These are phyloP conservation scores for Zopfochytrium polystomum DNA, from an alignment of 371 early-diverging fungal species.

Conservation along the genomic window DNA sequence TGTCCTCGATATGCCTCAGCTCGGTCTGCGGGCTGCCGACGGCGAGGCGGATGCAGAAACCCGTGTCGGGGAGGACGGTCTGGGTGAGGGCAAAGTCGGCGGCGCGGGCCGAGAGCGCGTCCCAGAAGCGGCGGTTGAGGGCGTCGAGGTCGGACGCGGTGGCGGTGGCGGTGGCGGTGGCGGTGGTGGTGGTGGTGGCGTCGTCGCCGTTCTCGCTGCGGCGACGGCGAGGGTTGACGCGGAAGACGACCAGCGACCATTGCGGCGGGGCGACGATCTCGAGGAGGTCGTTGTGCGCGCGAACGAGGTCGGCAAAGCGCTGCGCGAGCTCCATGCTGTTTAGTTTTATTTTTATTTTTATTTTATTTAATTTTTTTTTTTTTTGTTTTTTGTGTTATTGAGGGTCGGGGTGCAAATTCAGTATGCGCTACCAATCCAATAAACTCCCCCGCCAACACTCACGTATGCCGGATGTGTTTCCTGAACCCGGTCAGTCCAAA, in stretches of 20 bases:
- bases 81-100: slow-evolving; percentile 28
- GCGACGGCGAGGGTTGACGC: slow-evolving; percentile 41
- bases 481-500: slow-evolving; percentile 54
- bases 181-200: no score
- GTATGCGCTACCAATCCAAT: not conserved
- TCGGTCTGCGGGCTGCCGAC: slow-evolving; percentile 23
- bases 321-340: slow-evolving; percentile 37
- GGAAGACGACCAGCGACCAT: slow-evolving; percentile 50
- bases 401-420: not conserved
- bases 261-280: slow-evolving; percentile 38
- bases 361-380: not conserved
- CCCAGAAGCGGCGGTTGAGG: slow-evolving; percentile 16
- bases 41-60: slow-evolving; percentile 26
- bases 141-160: no score
- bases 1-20: slow-evolving; percentile 22
- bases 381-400: not conserved
- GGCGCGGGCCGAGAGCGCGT: slow-evolving; percentile 17
- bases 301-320: slow-evolving; percentile 35
- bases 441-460: not conserved
- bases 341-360: no score
- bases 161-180: not conserved
- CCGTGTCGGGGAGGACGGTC: slow-evolving; percentile 13
- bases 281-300: slow-evolving; percentile 40
- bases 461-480: slow-evolving; percentile 41
- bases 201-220: no score